These are phyloP conservation scores for Plasmodium falciparum DNA, from an alignment of 169 alveolate species.

Conservation along the genomic window DNA sequence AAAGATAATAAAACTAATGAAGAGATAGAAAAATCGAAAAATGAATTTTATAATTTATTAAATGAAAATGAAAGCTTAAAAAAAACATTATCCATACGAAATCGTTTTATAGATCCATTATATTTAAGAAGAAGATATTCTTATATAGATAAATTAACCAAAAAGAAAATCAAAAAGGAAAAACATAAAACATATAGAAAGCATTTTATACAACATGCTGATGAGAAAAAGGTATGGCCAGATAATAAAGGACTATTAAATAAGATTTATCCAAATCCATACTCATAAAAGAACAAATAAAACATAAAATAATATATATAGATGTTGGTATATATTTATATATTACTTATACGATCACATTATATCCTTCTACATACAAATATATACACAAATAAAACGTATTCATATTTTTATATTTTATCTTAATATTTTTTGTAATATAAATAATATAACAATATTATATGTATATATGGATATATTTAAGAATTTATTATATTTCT, in stretches of 20 bases:
- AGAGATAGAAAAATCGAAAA: conserved; percentile 51
- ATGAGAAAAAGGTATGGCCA: conserved; percentile 85
- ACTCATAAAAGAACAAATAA: conserved; percentile 16
- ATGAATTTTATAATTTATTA: conserved; percentile 31
- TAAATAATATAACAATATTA: too few species aligned
- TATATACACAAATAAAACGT: too few species aligned
- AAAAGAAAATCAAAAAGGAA: conserved; percentile 84
- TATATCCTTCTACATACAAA: too few species aligned
- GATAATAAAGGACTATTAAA: conserved; percentile 86
- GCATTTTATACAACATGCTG: conserved; percentile 86
- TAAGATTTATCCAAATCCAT: conserved; percentile 82
- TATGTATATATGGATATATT: too few species aligned
- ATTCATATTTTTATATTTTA: too few species aligned
- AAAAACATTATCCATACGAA: conserved; percentile 75
- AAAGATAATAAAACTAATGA: conserved; percentile 30
- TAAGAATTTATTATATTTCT: too few species aligned
- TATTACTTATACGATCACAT: not conserved
- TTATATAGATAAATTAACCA: conserved; percentile 81
- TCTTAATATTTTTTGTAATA: too few species aligned
- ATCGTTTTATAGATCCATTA: conserved; percentile 84
- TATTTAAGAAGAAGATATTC: conserved; percentile 85
- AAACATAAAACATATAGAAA: conserved; percentile 81
- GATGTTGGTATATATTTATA: not conserved
- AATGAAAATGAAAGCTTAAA: conserved; percentile 60
- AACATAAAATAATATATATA: not conserved